Percentiles rank a stretch among this genome's conserved stretches.
phyloP scores from a whole-genome alignment of 306 rosid genomes.

The Carpinus viminea region DNA sequence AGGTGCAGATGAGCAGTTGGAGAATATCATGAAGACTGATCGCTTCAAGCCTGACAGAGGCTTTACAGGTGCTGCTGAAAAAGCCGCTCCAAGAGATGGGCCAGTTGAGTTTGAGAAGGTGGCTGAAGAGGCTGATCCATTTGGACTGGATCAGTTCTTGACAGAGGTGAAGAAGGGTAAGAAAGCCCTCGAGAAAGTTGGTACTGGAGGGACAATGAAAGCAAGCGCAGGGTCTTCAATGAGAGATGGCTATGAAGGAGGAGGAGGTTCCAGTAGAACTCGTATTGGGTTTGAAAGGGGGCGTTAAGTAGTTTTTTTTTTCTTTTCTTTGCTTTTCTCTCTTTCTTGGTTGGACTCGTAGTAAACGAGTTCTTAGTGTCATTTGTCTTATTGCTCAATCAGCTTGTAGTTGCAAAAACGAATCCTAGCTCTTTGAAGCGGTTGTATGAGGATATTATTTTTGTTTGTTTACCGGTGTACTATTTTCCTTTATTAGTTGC shows the following conservation, averaged over 20 bases:
- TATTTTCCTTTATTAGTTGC: neutral
- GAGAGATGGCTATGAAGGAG: slow-evolving; percentile 72
- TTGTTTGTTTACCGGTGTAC: neutral
- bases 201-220: slow-evolving; percentile 81
- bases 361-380: neutral
- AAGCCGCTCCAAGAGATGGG: slow-evolving; percentile 68
- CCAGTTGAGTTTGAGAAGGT: slow-evolving; percentile 85
- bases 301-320: slow-evolving; percentile 34
- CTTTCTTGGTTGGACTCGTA: neutral
- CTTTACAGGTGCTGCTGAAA: slow-evolving; percentile 73
- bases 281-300: slow-evolving; percentile 89
- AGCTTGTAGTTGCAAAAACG: neutral
- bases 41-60: slow-evolving; percentile 85
- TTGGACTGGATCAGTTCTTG: slow-evolving; percentile 90
- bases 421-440: neutral
- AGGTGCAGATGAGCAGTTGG: slow-evolving; percentile 89
- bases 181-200: slow-evolving; percentile 78
- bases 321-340: neutral
- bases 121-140: slow-evolving; percentile 85
- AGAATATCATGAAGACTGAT: slow-evolving; percentile 87
- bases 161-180: slow-evolving; percentile 78
- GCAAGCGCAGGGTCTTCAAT: slow-evolving; percentile 86
- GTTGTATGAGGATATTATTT: neutral
- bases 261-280: slow-evolving; percentile 78
- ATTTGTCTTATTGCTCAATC: neutral